phyloP scores from a whole-genome alignment of 768 basidiomycete genomes.

The Pulveroboletus ravenelii region DNA sequence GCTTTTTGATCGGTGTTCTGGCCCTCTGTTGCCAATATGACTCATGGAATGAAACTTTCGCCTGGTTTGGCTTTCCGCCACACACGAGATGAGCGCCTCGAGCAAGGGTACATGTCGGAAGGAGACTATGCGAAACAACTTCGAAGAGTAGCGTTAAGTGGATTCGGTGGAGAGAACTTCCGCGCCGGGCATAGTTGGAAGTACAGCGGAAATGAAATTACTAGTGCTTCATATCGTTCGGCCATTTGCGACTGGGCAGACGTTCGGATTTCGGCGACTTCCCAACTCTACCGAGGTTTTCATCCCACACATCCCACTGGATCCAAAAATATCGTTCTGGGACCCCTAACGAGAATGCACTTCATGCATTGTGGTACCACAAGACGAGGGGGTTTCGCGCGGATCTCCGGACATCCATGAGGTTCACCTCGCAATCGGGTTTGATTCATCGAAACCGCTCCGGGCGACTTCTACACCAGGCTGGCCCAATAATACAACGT shows the following conservation, averaged over 20 bases:
- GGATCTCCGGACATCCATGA: not conserved
- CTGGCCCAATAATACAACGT: not conserved
- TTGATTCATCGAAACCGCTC: slow-evolving; percentile 4
- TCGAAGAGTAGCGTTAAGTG: not conserved
- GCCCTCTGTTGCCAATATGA: not conserved
- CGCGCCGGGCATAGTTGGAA: not conserved
- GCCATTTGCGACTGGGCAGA: not conserved
- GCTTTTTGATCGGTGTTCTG: slow-evolving; percentile 10
- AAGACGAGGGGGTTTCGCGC: not conserved
- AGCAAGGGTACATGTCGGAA: not conserved
- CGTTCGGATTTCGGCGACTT: not conserved
- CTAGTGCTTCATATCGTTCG: not conserved
- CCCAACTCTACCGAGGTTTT: not conserved
- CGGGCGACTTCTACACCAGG: slow-evolving; percentile 1
- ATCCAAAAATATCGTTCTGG: not conserved
- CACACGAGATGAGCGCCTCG: not conserved
- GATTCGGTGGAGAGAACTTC: not conserved
- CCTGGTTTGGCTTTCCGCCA: not conserved
- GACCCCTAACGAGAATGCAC: not conserved
- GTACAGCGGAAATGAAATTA: not conserved
- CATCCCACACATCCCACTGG: not conserved
- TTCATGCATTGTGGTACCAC: not conserved
- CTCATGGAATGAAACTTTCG: slow-evolving; percentile 4
- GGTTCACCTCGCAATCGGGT: not conserved
- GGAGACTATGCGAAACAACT: not conserved